These are phyloP conservation scores for Puya raimondii DNA, from an alignment of 176 grass and related monocot species.

Conservation along the genomic window DNA sequence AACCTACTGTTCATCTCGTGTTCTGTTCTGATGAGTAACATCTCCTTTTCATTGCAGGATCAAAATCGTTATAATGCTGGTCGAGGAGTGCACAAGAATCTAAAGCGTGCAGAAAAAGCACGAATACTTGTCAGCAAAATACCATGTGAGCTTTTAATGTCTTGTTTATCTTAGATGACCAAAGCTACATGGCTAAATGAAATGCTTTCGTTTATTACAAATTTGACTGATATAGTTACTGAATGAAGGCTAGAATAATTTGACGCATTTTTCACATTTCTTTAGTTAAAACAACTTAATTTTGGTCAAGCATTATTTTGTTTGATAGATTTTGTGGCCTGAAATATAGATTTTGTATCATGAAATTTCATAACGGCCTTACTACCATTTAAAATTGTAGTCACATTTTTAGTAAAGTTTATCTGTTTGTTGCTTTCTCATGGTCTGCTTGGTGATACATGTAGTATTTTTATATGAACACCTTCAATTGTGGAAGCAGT, in stretches of 20 bases:
- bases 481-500: too few relatives aligned
- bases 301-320: neutral
- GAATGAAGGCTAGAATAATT: neutral
- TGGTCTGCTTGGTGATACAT: too few relatives aligned
- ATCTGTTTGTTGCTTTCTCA: too few relatives aligned
- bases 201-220: neutral
- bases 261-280: neutral
- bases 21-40: neutral
- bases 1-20: neutral
- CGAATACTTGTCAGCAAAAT: conserved; percentile 74
- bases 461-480: too few relatives aligned
- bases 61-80: conserved; percentile 82
- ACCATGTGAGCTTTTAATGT: conserved; percentile 41
- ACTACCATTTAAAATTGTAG: too few relatives aligned
- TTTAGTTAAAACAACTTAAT: neutral
- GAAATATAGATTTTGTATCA: neutral
- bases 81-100: conserved; percentile 85
- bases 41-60: conserved; percentile 37
- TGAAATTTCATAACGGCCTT: neutral
- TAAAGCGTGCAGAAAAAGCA: conserved; percentile 92
- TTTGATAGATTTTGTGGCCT: neutral
- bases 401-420: too few relatives aligned
- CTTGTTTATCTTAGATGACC: conserved; percentile 2
- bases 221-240: neutral
- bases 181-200: neutral